Percentiles rank a stretch among this genome's conserved stretches.
phyloP scores from a whole-genome alignment of 2,329 filamentous ascomycete genomes.

The Penicillium sp. region DNA sequence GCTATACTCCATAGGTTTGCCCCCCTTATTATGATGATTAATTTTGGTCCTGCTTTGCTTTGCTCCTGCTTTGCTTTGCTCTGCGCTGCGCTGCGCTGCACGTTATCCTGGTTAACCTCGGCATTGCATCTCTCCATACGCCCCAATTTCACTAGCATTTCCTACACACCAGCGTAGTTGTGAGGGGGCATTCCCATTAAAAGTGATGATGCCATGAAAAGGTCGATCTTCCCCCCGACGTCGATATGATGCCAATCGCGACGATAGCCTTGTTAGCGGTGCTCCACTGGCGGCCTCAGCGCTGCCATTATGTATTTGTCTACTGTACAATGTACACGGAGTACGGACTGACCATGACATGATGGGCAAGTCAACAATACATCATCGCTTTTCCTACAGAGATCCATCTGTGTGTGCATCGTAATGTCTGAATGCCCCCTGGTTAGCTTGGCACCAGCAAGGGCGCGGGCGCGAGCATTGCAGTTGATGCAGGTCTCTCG shows the following conservation, averaged over 20 bases:
- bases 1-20: slow-evolving; percentile 1
- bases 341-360: not conserved
- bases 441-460: slow-evolving; percentile 21
- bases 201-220: slow-evolving; percentile 18
- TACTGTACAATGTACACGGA: not conserved
- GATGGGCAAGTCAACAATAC: slow-evolving; percentile 5
- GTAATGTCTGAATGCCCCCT: not conserved
- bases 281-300: slow-evolving; percentile 4
- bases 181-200: not conserved
- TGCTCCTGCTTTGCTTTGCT: too few relatives aligned
- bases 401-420: not conserved
- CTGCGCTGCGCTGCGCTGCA: too few relatives aligned
- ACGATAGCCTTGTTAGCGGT: slow-evolving; percentile 6
- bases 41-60: not conserved
- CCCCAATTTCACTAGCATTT: not conserved
- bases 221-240: slow-evolving; percentile 14
- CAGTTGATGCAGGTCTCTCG: slow-evolving; percentile 15
- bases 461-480: slow-evolving; percentile 23
- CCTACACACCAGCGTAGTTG: not conserved
- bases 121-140: not conserved
- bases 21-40: slow-evolving; percentile 1
- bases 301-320: not conserved
- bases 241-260: slow-evolving; percentile 26
- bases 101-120: not conserved
- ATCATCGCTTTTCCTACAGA: not conserved